Evolutionary conservation across 23 red algal species (phyloP).

Genomic region (Gracilariopsis chorda): DNA sequence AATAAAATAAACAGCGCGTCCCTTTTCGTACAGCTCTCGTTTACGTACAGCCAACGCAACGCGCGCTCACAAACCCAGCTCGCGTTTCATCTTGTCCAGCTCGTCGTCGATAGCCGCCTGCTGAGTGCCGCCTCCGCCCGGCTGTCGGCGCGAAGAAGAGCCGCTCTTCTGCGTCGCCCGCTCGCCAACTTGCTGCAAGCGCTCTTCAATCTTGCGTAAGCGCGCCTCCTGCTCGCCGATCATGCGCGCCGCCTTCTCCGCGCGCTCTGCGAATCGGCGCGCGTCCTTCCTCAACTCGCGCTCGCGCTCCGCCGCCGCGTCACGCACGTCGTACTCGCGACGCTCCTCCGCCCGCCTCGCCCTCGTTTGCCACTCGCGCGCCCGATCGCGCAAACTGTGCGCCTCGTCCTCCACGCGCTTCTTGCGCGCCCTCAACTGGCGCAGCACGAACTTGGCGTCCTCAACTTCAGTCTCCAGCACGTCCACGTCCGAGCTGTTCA

Average conservation of each 20-base stretch:
- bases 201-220: conserved; percentile 21
- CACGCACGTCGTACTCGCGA: conserved; percentile 21
- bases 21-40: no score
- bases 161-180: background rate
- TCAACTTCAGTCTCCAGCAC: conserved; percentile 87
- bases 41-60: background rate
- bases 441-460: conserved; percentile 74
- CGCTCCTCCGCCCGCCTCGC: conserved; percentile 8
- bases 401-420: conserved; percentile 17
- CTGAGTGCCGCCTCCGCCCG: background rate
- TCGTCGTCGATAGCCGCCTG: conserved; percentile 74
- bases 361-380: conserved; percentile 1
- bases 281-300: conserved; percentile 23
- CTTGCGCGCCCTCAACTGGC: conserved; percentile 40
- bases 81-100: conserved; percentile 78
- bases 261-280: background rate
- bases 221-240: conserved; percentile 42
- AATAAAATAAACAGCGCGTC: no score
- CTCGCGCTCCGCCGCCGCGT: conserved; percentile 41
- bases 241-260: background rate
- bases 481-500: conserved; percentile 32
- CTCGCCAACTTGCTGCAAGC: conserved; percentile 4
- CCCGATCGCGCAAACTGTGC: background rate
- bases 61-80: conserved; percentile 72
- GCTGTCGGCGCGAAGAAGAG: background rate